Base-by-base conservation (phyloP, 2,329 filamentous ascomycete species). In the Neobulgaria alba region DNA sequence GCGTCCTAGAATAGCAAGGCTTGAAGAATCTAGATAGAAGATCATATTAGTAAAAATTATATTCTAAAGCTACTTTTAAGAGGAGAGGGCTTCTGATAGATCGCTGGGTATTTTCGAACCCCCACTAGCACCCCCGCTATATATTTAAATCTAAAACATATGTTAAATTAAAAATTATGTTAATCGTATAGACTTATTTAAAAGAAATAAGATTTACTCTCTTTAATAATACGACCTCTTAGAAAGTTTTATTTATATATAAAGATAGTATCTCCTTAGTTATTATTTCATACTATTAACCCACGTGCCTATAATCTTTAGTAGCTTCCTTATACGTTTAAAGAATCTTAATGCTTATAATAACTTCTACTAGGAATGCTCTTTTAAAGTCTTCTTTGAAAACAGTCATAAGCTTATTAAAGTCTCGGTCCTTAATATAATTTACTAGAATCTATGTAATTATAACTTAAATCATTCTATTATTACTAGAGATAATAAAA, bases 111-210 rank as follows among this genome's bases (percentile, higher is more conserved):
- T n/a, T n/a, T n/a, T n/a, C n/a, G n/a, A n/a, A n/a, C n/a, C n/a
- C n/a, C n/a, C n/a, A n/a, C n/a, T n/a, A n/a, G n/a, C n/a, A n/a
- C n/a, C n/a, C n/a, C n/a, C n/a, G n/a, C n/a, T n/a, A n/a, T n/a
- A n/a, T n/a, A n/a, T n/a, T n/a, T n/a, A n/a, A n/a, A n/a, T n/a
- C n/a, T n/a, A n/a, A n/a, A n/a, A n/a, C n/a, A n/a, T n/a, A n/a
- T n/a, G n/a, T n/a, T n/a, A n/a, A n/a, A n/a, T n/a, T n/a, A n/a
- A n/a, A n/a, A n/a, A n/a, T 35, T 8, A 12, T 26, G 18, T 41
- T 41, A 5, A 41, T 34, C 16, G 16, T 35, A 15, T 26, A 41
- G 5, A 41, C 38, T 16, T 29, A 41, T 20, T 41, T 41, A 10
- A 10, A 29, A 19, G 16, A 35, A 3, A 35, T 16, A 5, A 41